Evolutionary conservation across 768 basidiomycete genomes (phyloP).

Genomic region (Suillus subaureus): DNA sequence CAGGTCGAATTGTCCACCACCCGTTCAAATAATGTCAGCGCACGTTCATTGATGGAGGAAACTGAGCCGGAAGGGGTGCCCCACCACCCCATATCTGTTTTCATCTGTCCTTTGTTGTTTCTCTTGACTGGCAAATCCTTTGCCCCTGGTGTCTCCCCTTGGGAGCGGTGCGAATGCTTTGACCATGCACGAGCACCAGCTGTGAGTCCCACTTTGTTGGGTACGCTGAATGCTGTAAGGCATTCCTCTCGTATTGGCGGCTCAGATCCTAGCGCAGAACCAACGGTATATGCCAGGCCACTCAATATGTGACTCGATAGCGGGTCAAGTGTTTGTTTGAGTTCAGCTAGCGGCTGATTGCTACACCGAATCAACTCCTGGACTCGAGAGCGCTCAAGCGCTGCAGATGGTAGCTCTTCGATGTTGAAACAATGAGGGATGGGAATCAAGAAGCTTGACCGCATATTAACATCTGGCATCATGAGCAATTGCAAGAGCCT

Average conservation of each 20-base stretch:
- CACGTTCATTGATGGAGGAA: conserved; percentile 51
- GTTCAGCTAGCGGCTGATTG: conserved; percentile 20
- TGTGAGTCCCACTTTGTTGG: conserved; percentile 54
- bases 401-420: conserved; percentile 45
- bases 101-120: conserved; percentile 19
- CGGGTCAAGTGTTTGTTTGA: conserved; percentile 23
- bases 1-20: conserved; percentile 56
- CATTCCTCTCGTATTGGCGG: conserved; percentile 55
- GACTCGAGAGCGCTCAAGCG: conserved; percentile 39
- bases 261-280: conserved; percentile 55
- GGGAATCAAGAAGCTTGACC: conserved; percentile 12
- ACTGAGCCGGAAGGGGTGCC: conserved; percentile 57
- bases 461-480: neutral
- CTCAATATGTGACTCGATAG: conserved; percentile 48
- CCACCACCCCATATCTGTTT: conserved; percentile 55
- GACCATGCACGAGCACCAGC: conserved; percentile 68
- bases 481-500: neutral
- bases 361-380: conserved; percentile 16
- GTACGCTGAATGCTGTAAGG: conserved; percentile 48
- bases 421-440: conserved; percentile 46
- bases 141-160: conserved; percentile 2
- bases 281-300: conserved; percentile 60
- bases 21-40: conserved; percentile 53
- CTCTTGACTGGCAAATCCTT: conserved; percentile 4
- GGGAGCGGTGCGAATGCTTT: conserved; percentile 63